These are phyloP conservation scores for Calonectria henricotiae DNA, from an alignment of 2,329 filamentous ascomycete genomes.

Conservation along the genomic window DNA sequence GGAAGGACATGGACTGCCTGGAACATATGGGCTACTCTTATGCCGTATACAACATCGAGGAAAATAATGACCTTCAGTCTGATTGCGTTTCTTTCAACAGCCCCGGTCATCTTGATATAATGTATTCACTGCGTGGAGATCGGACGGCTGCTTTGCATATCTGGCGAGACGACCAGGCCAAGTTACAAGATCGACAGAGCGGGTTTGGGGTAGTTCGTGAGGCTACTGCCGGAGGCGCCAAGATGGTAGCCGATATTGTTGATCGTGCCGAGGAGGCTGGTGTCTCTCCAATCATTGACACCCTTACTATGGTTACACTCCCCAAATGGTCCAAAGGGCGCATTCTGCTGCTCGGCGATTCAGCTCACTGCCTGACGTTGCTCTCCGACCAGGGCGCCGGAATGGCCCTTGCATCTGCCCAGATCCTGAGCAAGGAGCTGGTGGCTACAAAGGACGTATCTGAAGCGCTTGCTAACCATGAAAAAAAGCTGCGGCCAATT, in stretches of 20 bases:
- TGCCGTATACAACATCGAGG: conserved; percentile 18
- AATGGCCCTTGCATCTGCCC: conserved; percentile 30
- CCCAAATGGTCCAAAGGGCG: conserved; percentile 28
- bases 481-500: conserved; percentile 27
- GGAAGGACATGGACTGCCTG: conserved; percentile 19
- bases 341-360: conserved; percentile 22
- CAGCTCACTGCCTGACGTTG: conserved; percentile 31
- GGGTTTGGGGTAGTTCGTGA: conserved; percentile 10
- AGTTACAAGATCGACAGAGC: conserved; percentile 1
- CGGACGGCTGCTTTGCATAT: conserved; percentile 27
- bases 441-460: conserved; percentile 12
- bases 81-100: conserved; percentile 31
- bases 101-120: conserved; percentile 4
- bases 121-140: neutral
- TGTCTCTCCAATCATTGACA: conserved; percentile 17
- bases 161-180: conserved; percentile 23
- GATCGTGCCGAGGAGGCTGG: conserved; percentile 12
- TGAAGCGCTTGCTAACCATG: conserved; percentile 22
- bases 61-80: neutral
- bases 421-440: conserved; percentile 25
- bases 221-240: neutral
- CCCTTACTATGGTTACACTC: conserved; percentile 26
- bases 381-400: conserved; percentile 25
- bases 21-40: conserved; percentile 30
- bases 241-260: conserved; percentile 7